Percentiles rank a stretch among this genome's conserved stretches.
phyloP scores from a whole-genome alignment of 345 rosid genomes.

The Gossypium anomalum region DNA sequence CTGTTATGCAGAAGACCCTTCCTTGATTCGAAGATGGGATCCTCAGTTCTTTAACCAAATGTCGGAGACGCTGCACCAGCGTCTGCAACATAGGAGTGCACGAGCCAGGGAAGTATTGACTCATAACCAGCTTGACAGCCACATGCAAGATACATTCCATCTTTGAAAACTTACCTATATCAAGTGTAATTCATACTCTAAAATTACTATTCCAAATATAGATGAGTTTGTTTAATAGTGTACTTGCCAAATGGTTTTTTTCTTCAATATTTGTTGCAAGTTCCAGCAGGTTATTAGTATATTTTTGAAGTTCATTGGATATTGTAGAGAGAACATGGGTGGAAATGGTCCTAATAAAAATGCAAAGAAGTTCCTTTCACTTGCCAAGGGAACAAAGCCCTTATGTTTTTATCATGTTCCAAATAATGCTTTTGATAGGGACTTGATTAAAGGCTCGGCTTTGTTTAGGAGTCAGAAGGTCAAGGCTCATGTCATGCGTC shows the following conservation, averaged over 20 bases:
- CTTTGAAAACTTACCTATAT: conserved; percentile 18
- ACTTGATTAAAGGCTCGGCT: background rate
- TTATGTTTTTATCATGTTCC: background rate
- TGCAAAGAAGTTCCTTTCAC: background rate
- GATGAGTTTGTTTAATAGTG: conserved; percentile 14
- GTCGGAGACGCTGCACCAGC: conserved; percentile 81
- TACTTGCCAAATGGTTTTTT: background rate
- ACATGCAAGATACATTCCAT: conserved; percentile 24
- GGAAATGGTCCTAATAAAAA: background rate
- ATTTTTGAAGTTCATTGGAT: background rate
- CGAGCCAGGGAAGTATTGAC: conserved; percentile 56
- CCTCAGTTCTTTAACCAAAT: conserved; percentile 60
- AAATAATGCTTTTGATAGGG: background rate
- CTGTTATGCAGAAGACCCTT: conserved; percentile 89
- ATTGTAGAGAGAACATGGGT: background rate
- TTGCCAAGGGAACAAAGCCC: background rate
- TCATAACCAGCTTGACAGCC: conserved; percentile 34
- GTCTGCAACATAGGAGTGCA: conserved; percentile 78
- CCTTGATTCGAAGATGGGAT: conserved; percentile 73
- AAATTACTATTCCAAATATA: conserved; percentile 2
- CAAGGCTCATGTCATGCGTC: background rate
- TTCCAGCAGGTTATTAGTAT: background rate
- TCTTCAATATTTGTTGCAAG: background rate
- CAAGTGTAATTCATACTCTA: conserved; percentile 5
- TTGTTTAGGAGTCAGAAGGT: background rate